Conservation (phyloP, 148 eudicot genomes). For the Mesembryanthemum crystallinum region DNA sequence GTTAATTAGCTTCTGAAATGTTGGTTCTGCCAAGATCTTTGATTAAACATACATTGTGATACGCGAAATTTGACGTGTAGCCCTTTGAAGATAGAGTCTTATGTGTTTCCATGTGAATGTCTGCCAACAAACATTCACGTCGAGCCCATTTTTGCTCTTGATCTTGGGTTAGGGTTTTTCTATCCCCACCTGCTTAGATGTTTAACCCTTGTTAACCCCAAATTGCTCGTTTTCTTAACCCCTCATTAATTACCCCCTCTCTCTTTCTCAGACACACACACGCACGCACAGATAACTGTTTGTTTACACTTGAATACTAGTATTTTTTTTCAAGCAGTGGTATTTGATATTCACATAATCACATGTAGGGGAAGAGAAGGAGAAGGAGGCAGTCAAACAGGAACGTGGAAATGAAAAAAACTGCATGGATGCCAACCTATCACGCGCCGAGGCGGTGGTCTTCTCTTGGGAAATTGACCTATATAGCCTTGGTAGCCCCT, state of each 20-base stretch:
- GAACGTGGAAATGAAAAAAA: slow-evolving; percentile 44
- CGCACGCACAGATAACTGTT: neutral
- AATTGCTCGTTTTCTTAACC: slow-evolving; percentile 26
- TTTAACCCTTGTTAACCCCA: slow-evolving; percentile 22
- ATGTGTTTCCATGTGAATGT: slow-evolving; percentile 57
- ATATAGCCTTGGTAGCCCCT: slow-evolving; percentile 16
- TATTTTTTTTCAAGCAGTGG: neutral
- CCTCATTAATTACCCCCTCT: slow-evolving; percentile 14
- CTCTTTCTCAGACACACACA: neutral
- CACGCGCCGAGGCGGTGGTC: slow-evolving; percentile 79
- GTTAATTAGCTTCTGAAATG: neutral
- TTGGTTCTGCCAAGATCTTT: slow-evolving; percentile 15
- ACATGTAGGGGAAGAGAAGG: slow-evolving; percentile 7
- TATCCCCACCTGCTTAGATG: slow-evolving; percentile 1
- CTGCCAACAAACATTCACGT: slow-evolving; percentile 92
- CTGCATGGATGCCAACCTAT: slow-evolving; percentile 50
- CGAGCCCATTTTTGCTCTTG: slow-evolving; percentile 47
- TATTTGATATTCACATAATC: slow-evolving; percentile 14
- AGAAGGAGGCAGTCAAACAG: slow-evolving; percentile 41
- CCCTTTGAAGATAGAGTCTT: neutral
- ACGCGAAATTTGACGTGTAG: slow-evolving; percentile 21
- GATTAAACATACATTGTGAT: slow-evolving; percentile 34
- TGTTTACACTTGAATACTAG: neutral
- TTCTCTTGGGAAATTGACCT: slow-evolving; percentile 24
- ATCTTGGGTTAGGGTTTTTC: slow-evolving; percentile 14